These are phyloP conservation scores for Magnaporthales sp. DNA, from an alignment of 2,329 filamentous ascomycete genomes.

Conservation along the genomic window DNA sequence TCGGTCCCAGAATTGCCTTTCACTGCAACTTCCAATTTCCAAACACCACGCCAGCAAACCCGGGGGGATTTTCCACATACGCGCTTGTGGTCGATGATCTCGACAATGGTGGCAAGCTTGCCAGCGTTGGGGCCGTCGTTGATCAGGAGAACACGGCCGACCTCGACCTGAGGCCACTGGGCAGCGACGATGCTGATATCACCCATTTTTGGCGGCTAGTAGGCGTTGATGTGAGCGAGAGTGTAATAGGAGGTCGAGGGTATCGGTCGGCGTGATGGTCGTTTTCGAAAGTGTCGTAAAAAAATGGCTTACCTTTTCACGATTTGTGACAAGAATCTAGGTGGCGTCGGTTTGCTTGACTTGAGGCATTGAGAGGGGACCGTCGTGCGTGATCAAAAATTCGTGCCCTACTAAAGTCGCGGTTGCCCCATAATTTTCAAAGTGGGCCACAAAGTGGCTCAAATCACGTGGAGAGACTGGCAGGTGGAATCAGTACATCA, in stretches of 20 bases:
- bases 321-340: not conserved
- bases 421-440: not conserved
- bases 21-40: conserved; percentile 6
- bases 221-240: conserved; percentile 36
- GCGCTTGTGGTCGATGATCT: conserved; percentile 99
- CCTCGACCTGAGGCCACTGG: conserved; percentile 94
- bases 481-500: not conserved
- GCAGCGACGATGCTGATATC: conserved; percentile 74
- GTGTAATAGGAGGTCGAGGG: not conserved
- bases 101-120: conserved; percentile 88
- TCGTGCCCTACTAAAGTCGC: not conserved
- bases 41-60: conserved; percentile 6
- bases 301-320: not conserved
- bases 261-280: conserved; percentile 23
- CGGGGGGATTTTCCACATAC: conserved; percentile 54
- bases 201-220: conserved; percentile 55
- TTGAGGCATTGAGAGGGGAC: not conserved
- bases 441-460: not conserved
- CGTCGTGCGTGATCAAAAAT: not conserved
- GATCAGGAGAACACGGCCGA: conserved; percentile 94
- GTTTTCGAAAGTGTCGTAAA: not conserved
- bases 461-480: not conserved
- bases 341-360: conserved; percentile 1
- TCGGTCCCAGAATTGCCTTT: not conserved
- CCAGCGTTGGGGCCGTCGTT: conserved; percentile 72